phyloP scores from a whole-genome alignment of 106 monocot species.

The Platanthera guangdongensis region DNA sequence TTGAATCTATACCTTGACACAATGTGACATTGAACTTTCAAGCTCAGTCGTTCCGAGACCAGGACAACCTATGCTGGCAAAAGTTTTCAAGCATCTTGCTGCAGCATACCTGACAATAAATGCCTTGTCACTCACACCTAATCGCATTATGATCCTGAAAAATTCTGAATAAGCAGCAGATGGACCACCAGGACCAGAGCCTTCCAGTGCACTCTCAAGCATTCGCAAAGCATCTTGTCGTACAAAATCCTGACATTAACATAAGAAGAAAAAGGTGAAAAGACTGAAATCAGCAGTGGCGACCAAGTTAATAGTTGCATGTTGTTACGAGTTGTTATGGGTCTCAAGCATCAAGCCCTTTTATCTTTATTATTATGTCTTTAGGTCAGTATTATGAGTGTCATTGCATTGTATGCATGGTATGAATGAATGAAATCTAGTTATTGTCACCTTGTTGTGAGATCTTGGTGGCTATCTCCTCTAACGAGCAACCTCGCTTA shows the following conservation, averaged over 20 bases:
- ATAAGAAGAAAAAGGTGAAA: constrained; percentile 6
- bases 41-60: constrained; percentile 67
- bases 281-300: neutral
- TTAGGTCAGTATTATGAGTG: too few relatives aligned
- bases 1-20: constrained; percentile 53
- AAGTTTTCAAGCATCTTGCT: constrained; percentile 88
- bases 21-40: constrained; percentile 65
- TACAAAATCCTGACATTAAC: constrained; percentile 72
- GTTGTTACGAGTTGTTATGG: too few relatives aligned
- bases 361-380: too few relatives aligned
- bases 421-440: too few relatives aligned
- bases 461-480: too few relatives aligned
- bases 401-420: too few relatives aligned
- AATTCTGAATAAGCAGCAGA: constrained; percentile 78
- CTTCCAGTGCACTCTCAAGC: constrained; percentile 92
- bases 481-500: too few relatives aligned
- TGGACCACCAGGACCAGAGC: constrained; percentile 62
- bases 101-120: constrained; percentile 74
- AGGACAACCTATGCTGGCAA: constrained; percentile 78
- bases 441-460: too few relatives aligned
- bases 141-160: constrained; percentile 68
- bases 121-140: constrained; percentile 73
- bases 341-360: too few relatives aligned
- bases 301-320: neutral
- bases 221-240: constrained; percentile 91